phyloP scores from a whole-genome alignment of 139 green algal species.

The Micromonas commoda region DNA sequence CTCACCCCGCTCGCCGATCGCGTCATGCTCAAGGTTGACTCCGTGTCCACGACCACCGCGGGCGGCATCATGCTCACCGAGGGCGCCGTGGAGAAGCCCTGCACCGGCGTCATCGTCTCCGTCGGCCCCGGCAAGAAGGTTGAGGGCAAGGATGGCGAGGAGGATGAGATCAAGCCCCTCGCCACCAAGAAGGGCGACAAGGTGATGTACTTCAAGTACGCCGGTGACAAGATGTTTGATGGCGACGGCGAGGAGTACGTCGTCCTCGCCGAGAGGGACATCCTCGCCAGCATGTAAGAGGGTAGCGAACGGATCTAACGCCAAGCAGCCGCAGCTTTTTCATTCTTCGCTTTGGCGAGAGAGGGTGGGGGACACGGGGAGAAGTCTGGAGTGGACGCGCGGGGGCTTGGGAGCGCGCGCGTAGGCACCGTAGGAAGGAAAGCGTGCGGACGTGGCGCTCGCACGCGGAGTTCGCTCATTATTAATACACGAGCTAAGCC shows the following conservation, averaged over 20 bases:
- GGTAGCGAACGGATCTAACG: background rate
- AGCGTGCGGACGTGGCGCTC: too few relatives aligned
- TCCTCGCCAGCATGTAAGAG: conserved; percentile 60
- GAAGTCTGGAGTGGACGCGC: too few relatives aligned
- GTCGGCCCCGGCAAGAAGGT: conserved; percentile 63
- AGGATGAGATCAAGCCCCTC: conserved; percentile 42
- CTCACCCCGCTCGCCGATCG: conserved; percentile 76
- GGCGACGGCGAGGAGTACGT: conserved; percentile 69
- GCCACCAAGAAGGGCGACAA: conserved; percentile 47
- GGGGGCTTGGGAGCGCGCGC: too few relatives aligned
- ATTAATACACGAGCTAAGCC: too few relatives aligned
- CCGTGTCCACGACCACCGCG: conserved; percentile 62
- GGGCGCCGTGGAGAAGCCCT: conserved; percentile 74
- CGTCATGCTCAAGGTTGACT: conserved; percentile 73
- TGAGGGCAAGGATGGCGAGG: conserved; percentile 50
- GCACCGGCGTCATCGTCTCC: conserved; percentile 56
- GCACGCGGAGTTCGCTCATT: too few relatives aligned
- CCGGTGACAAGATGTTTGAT: conserved; percentile 84
- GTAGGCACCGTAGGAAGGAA: too few relatives aligned
- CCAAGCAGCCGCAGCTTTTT: too few relatives aligned
- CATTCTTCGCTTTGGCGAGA: too few relatives aligned
- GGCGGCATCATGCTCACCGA: conserved; percentile 89
- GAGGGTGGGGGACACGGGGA: too few relatives aligned
- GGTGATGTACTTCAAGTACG: conserved; percentile 89
- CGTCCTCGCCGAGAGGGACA: conserved; percentile 78